phyloP scores from a whole-genome alignment of 1,284 basidiomycete genomes.

The Phellinidium pouzarii region DNA sequence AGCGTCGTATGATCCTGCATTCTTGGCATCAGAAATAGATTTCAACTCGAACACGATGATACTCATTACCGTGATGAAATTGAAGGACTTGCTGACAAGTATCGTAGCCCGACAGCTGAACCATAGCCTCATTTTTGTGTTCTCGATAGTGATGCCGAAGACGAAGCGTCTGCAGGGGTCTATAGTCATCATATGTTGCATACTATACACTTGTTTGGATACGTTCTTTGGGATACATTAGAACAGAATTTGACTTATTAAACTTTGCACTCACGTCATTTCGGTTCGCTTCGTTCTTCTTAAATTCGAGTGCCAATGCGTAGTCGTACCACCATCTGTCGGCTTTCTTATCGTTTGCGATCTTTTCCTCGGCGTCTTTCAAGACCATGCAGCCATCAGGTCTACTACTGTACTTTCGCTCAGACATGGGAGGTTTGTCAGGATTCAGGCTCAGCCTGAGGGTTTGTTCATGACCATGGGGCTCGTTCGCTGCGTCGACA shows the following conservation, averaged over 20 bases:
- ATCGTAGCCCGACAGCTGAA: neutral
- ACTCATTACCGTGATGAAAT: slow-evolving; percentile 5
- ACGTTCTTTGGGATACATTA: slow-evolving; percentile 18
- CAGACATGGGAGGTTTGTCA: neutral
- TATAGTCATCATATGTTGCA: slow-evolving; percentile 16
- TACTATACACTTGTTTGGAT: slow-evolving; percentile 12
- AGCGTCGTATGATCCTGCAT: neutral
- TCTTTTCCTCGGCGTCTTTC: neutral
- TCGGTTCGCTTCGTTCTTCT: neutral
- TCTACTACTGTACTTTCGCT: neutral
- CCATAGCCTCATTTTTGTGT: slow-evolving; percentile 18
- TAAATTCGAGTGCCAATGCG: neutral
- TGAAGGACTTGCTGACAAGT: neutral
- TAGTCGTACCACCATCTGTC: slow-evolving; percentile 8
- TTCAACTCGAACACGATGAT: neutral
- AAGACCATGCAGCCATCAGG: neutral
- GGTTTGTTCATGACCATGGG: neutral
- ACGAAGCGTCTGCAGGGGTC: slow-evolving; percentile 20
- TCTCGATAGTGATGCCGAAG: slow-evolving; percentile 17
- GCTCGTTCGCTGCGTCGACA: neutral
- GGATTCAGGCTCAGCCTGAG: neutral
- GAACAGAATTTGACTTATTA: neutral
- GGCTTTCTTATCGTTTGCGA: neutral
- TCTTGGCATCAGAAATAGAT: neutral
- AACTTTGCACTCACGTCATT: neutral